phyloP scores from a whole-genome alignment of 164 flowering plant genomes.

The Protea cynaroides region DNA sequence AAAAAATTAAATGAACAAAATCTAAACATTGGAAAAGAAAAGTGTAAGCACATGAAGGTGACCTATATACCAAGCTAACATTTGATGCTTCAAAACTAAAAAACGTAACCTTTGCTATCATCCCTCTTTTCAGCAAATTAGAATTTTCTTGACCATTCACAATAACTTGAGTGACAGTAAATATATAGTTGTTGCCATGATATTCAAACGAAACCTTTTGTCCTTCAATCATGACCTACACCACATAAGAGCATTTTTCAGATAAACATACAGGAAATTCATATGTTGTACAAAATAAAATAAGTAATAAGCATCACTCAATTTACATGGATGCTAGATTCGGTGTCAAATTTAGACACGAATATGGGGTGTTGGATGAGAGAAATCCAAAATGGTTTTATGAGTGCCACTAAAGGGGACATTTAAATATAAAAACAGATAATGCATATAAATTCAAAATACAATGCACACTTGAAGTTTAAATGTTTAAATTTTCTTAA shows the following conservation, averaged over 20 bases:
- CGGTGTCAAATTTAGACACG: too few relatives aligned
- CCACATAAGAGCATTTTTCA: neutral
- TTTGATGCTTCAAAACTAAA: constrained; percentile 77
- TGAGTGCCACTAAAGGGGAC: too few relatives aligned
- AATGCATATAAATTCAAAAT: too few relatives aligned
- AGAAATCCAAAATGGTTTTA: too few relatives aligned
- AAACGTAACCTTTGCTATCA: constrained; percentile 68
- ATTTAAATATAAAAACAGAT: too few relatives aligned
- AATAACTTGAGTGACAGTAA: constrained; percentile 72
- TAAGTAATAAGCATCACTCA: too few relatives aligned
- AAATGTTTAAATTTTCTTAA: too few relatives aligned
- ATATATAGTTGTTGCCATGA: constrained; percentile 69
- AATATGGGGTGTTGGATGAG: too few relatives aligned
- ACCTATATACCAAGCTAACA: constrained; percentile 91
- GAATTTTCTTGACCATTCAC: constrained; percentile 64
- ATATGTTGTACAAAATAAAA: too few relatives aligned
- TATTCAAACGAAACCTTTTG: constrained; percentile 83
- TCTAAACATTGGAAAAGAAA: neutral
- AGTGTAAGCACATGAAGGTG: neutral
- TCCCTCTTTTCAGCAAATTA: constrained; percentile 62
- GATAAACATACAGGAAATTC: too few relatives aligned
- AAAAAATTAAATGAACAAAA: neutral
- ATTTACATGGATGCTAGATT: too few relatives aligned
- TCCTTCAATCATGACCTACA: constrained; percentile 90
- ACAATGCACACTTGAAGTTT: too few relatives aligned